These are phyloP conservation scores for Cicer judaicum DNA, from an alignment of 306 rosid genomes.

Conservation along the genomic window DNA sequence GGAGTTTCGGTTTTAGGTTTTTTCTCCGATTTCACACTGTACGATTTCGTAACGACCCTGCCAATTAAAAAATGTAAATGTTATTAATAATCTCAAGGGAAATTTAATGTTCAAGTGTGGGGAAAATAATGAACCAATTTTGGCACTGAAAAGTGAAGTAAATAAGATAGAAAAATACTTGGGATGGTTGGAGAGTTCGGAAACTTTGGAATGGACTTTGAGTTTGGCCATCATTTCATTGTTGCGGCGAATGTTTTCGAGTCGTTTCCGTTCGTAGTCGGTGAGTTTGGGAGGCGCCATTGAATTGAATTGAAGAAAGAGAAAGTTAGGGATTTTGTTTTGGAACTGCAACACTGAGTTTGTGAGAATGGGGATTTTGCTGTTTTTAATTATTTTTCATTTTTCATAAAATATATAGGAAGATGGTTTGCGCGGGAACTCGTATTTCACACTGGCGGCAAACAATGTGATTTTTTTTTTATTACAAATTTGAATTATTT, in stretches of 20 bases:
- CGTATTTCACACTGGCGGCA: slow-evolving; percentile 38
- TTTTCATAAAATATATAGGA: background rate
- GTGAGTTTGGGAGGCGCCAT: slow-evolving; percentile 69
- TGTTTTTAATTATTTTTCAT: background rate
- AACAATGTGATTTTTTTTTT: background rate
- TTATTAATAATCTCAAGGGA: background rate
- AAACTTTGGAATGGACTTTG: slow-evolving; percentile 66
- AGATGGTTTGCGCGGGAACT: slow-evolving; percentile 43
- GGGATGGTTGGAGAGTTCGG: slow-evolving; percentile 69
- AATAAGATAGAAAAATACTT: slow-evolving; percentile 53
- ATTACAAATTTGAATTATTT: too few relatives aligned
- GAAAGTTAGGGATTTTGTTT: slow-evolving; percentile 30
- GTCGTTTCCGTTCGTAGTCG: slow-evolving; percentile 82
- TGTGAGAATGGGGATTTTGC: background rate
- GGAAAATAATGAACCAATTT: background rate
- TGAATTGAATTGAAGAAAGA: slow-evolving; percentile 17
- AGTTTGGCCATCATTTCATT: slow-evolving; percentile 83
- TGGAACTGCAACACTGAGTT: background rate
- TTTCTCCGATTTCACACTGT: slow-evolving; percentile 42
- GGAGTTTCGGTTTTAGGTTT: slow-evolving; percentile 65
- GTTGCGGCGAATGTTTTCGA: slow-evolving; percentile 93
- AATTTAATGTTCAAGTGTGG: background rate
- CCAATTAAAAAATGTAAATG: background rate
- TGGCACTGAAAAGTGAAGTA: background rate
- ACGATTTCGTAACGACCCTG: slow-evolving; percentile 65